Percentiles rank a stretch among this genome's conserved stretches.
Evolutionary conservation across 179 eudicot species (phyloP).

Genomic region (Silene coronaria): DNA sequence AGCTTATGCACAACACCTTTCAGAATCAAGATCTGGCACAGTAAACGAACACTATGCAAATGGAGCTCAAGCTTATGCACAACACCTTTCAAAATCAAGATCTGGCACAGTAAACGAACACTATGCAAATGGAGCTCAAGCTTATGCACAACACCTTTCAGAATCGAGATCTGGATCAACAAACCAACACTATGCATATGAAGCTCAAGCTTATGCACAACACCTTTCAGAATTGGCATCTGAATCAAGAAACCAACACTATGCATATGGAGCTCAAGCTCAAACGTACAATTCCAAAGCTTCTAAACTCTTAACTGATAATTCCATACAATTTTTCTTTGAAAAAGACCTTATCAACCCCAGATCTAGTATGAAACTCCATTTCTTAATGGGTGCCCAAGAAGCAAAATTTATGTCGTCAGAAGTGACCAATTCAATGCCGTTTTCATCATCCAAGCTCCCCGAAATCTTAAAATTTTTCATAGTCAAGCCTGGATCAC

Average conservation of each 20-base stretch:
- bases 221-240: too few species aligned
- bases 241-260: too few species aligned
- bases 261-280: too few species aligned
- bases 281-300: too few species aligned
- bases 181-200: too few species aligned
- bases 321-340: background rate
- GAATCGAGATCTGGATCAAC: too few species aligned
- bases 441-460: constrained; percentile 5
- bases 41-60: too few species aligned
- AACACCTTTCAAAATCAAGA: background rate
- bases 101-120: background rate
- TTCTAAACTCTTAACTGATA: background rate
- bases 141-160: constrained; percentile 4
- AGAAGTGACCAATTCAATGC: background rate
- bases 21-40: too few species aligned
- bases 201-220: background rate
- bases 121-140: background rate
- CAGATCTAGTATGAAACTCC: constrained; percentile 2
- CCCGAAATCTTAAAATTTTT: background rate
- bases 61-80: background rate
- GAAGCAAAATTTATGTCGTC: background rate
- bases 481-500: constrained; percentile 19
- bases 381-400: background rate
- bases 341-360: background rate
- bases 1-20: too few species aligned